Evolutionary conservation across 768 basidiomycete genomes (phyloP), one percentile per base, ranked within the genome.

Genomic region (Fistulinella prunicolor): DNA sequence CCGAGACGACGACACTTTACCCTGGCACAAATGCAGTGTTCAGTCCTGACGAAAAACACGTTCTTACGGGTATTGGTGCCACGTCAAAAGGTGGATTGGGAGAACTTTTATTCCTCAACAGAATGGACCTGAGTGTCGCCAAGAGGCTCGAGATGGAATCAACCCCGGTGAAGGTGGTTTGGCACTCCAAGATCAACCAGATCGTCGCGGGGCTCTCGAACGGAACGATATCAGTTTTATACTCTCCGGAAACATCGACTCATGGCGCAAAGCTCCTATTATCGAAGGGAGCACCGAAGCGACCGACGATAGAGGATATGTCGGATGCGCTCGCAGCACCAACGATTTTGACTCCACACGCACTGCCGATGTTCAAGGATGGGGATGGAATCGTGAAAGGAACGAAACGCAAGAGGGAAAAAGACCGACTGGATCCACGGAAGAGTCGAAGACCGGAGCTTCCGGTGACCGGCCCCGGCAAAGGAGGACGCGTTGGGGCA

Each of bases 171-270:
- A 88, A 85, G 61, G 89, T 97, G 3, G 70, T 79, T 22, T 99
- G 96, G 96, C 96, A 97, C 72, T 82, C 90, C 6, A 91, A 89
- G 69, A 98, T 99, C 75, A 99, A 99, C 73, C 66, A 98, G 88
- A 89, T 99, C 60, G 74, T 97, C 49, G 78, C 89, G 32, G 89
- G 93, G 3, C 76, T 94, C 38, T 87, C 96, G 14, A 89, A 83
- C 52, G 96, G 96, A 19, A 78, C 86, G 54, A 83, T 97, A 57
- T 81, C 83, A 49, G 91, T 96, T 42, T 75, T 98, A 37, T 98
- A 99, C 70, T 98, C 95, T 34, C 93, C 96, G 16, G 73, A 76
- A 44, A 85, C 86, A 14, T 97, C 96, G 35, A 72, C 86, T 52
- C 92, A 96, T 62, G 96, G 96, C 13, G 94, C 90, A 32, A 94